Base-by-base conservation (phyloP, 2,329 filamentous ascomycete genomes). In the Cercospora canescens region DNA sequence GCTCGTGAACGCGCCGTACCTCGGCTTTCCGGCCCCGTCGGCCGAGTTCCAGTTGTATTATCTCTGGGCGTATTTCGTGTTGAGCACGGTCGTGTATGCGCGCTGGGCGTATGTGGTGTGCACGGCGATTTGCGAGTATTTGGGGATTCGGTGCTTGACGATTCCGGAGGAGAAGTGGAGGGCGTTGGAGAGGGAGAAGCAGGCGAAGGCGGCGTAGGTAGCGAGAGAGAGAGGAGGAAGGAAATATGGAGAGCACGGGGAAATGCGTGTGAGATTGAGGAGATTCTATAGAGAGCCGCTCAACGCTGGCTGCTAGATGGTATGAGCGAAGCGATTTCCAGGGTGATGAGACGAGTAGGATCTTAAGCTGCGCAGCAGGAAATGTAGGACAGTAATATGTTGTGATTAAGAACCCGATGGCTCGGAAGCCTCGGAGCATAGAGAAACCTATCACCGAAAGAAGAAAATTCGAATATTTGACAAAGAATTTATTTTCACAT, bases 131-230 rank as follows among this genome's bases (percentile, higher is more conserved):
- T 98, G 95, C 81, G 86, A 89, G 62, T 98, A 91, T 80, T 83
- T 99, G 26, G 93, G 92, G 68, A 99, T 99, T 83, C 95, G 94
- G 76, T 97, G 94, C 75, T 82, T 99, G 71, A 98, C 94, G 0
- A 97, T 99, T 67, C 81, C 82, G 2, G 71, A 73, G 52, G 75
- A 78, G 52, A 79, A 77, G 63, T 75, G 73, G 71, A 72, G 68
- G 59, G 72, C 70, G 16, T 63, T 76, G 45, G 68, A 76, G 63
- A 64, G 68, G 66, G 69, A 72, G 68, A 65, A 63, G 55, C 65
- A 41, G 39, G 60, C 48, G 9, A 68, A 65, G 55, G 39, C 35
- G 28, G 56, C 64, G 39, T 52, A 41, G 52, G 24, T 21, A 39
- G 30, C 5, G 18, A n/a, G 39, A 35, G 7, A 5, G 56, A 56